Base-by-base conservation (phyloP, 2,329 filamentous ascomycete species). In the Apiospora koreana region DNA sequence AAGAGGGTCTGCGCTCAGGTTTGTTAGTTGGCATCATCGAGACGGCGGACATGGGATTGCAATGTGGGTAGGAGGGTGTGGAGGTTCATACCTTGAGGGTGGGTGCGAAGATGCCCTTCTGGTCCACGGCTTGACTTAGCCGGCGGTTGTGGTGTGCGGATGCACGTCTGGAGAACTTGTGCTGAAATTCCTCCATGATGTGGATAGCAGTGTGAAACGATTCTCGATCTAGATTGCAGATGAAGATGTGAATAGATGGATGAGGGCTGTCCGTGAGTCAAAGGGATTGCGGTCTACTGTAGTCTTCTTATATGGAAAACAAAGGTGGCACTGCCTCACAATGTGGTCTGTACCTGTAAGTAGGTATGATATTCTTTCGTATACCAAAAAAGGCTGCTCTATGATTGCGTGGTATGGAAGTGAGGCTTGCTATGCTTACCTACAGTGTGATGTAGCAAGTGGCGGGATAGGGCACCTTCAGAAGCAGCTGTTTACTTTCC, bases 1-100 rank as follows among this genome's bases (percentile, higher is more conserved):
- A 87, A 93, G 65, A 92, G 83, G 7, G 86, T 86, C 87, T 89
- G n/a, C 28, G 21, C 21, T n/a, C 38, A 12, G 58, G 43, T 42
- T 38, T 67, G 43, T 23, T 25, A 45, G 72, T 81, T 28, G 9
- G 1, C 1, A 21, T 3, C 3, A 28, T n/a, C 9, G 18, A 23
- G 4, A 2, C 41, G 14, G 14, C 23, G 21, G 62, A 65, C 42
- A 31, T 23, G 35, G 38, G 21, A 38, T 1, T 4, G 42, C 3
- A 25, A 42, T 43, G 64, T 16, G 21, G 23, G 25, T 18, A 43
- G 16, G 12, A 3, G 41, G 41, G 12, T 12, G 31, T 38, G 69
- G 79, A 45, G n/a, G 10, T 14, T 12, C 18, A 14, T 45, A 86
- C 86, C 50, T 83, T 86, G 58, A 87, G 79, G 70, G 84, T 75